phyloP scores from a whole-genome alignment of 345 rosid genomes.

The Fremontodendron californicum region DNA sequence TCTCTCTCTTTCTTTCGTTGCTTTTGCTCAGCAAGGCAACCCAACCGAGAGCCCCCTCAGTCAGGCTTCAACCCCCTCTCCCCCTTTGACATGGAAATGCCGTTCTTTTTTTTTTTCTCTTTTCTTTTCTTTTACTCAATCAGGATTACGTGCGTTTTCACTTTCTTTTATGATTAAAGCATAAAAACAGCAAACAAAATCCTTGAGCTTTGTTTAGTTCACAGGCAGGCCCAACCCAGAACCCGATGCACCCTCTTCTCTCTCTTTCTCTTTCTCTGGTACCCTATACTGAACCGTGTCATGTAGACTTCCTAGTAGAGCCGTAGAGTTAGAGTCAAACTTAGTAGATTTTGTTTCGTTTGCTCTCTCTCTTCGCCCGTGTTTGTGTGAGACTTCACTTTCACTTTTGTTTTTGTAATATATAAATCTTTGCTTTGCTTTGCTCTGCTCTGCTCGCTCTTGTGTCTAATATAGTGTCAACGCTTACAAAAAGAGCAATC shows the following conservation, averaged over 20 bases:
- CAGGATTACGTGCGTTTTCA: slow-evolving; percentile 33
- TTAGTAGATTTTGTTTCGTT: background rate
- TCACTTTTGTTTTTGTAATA: background rate
- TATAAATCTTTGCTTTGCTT: background rate
- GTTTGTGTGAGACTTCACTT: background rate
- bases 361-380: background rate
- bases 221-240: slow-evolving; percentile 15
- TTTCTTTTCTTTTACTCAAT: slow-evolving; percentile 21
- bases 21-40: slow-evolving; percentile 47
- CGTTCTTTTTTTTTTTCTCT: slow-evolving; percentile 10
- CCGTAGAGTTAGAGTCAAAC: slow-evolving; percentile 6
- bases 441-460: background rate
- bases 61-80: background rate
- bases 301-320: background rate
- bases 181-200: background rate
- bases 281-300: slow-evolving; percentile 11
- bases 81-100: slow-evolving; percentile 33
- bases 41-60: background rate
- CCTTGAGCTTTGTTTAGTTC: background rate
- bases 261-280: background rate
- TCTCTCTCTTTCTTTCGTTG: background rate
- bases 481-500: slow-evolving; percentile 46
- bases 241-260: slow-evolving; percentile 26
- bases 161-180: slow-evolving; percentile 37
- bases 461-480: slow-evolving; percentile 43